Conservation (phyloP, 2,329 filamentous ascomycete genomes). For the Neofusicoccum kwambonambiense region DNA sequence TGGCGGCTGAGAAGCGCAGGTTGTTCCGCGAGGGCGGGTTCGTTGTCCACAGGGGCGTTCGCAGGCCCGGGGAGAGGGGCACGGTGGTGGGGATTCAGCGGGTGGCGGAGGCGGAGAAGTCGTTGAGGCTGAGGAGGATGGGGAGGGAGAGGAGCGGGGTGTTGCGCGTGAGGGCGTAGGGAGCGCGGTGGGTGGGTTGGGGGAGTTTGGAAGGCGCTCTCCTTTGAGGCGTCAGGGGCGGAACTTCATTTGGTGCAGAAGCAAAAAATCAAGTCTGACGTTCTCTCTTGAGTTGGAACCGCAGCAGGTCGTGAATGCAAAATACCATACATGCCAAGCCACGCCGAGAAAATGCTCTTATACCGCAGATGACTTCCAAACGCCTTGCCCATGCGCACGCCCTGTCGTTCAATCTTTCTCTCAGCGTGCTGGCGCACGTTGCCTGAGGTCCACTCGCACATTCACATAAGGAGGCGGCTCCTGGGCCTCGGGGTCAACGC, state of each 20-base stretch:
- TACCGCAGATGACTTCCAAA: neutral
- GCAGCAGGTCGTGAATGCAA: neutral
- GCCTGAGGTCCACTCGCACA: neutral
- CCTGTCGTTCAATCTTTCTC: neutral
- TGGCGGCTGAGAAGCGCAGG: neutral
- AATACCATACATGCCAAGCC: too few relatives aligned
- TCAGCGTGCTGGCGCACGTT: neutral
- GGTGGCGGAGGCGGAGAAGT: neutral
- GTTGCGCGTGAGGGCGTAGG: neutral
- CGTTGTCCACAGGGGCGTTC: neutral
- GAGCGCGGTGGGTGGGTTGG: neutral
- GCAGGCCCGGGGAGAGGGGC: neutral
- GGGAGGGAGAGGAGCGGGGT: neutral
- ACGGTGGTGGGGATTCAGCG: neutral
- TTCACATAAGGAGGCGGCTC: neutral
- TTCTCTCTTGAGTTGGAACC: too few relatives aligned
- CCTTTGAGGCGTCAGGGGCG: neutral
- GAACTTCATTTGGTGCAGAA: too few relatives aligned
- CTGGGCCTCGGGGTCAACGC: neutral
- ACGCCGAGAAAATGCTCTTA: too few relatives aligned
- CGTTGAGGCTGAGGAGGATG: neutral
- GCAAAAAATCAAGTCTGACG: too few relatives aligned
- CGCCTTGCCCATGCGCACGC: neutral
- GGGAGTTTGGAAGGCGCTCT: neutral
- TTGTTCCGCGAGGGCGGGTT: neutral